Conservation (phyloP, 352 stramenopile species). For the Pythium volutum region DNA sequence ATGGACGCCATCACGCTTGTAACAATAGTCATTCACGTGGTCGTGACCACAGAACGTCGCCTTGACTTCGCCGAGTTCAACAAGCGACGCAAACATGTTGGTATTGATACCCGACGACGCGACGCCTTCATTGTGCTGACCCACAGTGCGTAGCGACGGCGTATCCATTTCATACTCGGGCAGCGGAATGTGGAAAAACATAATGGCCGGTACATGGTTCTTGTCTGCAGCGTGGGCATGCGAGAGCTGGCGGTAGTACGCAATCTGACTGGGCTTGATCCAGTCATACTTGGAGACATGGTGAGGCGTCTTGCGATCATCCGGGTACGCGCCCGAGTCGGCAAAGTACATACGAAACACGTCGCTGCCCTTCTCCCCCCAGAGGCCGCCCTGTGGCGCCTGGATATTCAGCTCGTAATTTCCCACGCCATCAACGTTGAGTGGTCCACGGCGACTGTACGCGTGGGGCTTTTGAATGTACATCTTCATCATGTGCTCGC, state of each 20-base stretch:
- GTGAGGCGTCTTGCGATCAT: background rate
- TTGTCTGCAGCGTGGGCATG: constrained; percentile 6
- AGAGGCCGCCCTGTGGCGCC: constrained; percentile 29
- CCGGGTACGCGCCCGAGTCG: constrained; percentile 3
- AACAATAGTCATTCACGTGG: constrained; percentile 33
- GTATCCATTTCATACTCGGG: constrained; percentile 21
- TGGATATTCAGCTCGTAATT: constrained; percentile 58
- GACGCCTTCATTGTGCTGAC: constrained; percentile 8
- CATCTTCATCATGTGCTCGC: constrained; percentile 39
- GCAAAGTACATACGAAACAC: constrained; percentile 41
- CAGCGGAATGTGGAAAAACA: constrained; percentile 35
- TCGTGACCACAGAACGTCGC: constrained; percentile 31
- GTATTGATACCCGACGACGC: constrained; percentile 11
- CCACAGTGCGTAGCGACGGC: background rate
- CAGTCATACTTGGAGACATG: constrained; percentile 19
- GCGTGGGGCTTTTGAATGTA: constrained; percentile 35
- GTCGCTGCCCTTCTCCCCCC: constrained; percentile 24
- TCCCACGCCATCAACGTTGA: constrained; percentile 34
- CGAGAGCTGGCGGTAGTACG: constrained; percentile 21
- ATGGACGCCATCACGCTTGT: constrained; percentile 22
- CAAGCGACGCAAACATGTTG: constrained; percentile 23
- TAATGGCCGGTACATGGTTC: constrained; percentile 21
- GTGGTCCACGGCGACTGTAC: constrained; percentile 37
- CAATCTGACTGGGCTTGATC: constrained; percentile 25
- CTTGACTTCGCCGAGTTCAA: constrained; percentile 28